Evolutionary conservation across 176 grass and related monocot genomes (phyloP), one percentile per base, ranked within the genome.

Genomic region (Ananas comosus): DNA sequence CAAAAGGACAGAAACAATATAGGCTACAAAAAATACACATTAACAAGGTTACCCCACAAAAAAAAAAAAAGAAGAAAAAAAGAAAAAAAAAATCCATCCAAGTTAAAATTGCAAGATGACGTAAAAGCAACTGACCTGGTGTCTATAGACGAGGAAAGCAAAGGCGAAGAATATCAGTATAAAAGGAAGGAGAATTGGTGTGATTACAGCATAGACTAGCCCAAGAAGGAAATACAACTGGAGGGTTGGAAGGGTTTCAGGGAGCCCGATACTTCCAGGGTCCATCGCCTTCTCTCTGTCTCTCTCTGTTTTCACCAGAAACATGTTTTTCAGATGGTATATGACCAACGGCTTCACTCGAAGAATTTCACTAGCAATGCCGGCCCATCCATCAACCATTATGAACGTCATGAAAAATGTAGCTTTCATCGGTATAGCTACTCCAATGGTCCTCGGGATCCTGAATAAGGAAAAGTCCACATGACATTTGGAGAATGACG

Each of bases 341-440:
- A 97, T 80, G 13, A 92, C 89, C 53, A 97, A 63, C 64, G 79
- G 84, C 72, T 90, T 92, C 79, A 90, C 71, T 8, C 94, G 77
- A 72, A 97, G 86, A 50, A 97, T 97, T 79, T 97, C 94, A 13
- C 86, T 92, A 11, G 93, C 93, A 22, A 90, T 80, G 25, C 93
- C 89, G 72, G 93, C 88, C 93, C 93, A 97, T 29, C 94, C 94
- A 64, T 97, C 94, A n/a, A 97, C 77, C 94, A 97, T 97, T 85
- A 92, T 86, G 65, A 76, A 97, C 42, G 89, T 97, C 93, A 97
- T 97, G 70, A 97, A 97, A 74, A 97, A 97, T 79, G 93, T 97
- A 76, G 93, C 93, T 70, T 97, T 97, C 93, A 97, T 97, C 80
- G 93, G 93, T 82, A 97, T 92, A 29, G 86, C 83, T 57, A 97